A percentile compares a stretch with the other conserved stretches of the same genome.
phyloP scores from a whole-genome alignment of 23 red algal species.

The Gracilariopsis chorda region DNA sequence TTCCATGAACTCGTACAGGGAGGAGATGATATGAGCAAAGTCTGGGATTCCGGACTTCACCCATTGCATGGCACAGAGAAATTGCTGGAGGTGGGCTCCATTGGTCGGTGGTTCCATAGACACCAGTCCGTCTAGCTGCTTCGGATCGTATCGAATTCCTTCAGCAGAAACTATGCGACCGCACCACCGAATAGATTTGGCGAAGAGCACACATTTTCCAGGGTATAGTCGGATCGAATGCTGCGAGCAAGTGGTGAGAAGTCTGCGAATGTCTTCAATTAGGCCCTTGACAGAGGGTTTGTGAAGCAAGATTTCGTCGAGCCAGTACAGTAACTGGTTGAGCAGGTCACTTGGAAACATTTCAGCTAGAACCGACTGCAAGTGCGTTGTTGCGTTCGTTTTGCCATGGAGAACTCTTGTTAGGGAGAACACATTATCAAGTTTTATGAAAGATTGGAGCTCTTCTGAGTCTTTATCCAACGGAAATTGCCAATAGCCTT shows the following conservation, averaged over 20 bases:
- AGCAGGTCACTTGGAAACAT: not conserved
- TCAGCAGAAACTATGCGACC: not conserved
- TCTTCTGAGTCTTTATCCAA: not conserved
- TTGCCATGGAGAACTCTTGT: not conserved
- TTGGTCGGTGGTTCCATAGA: not conserved
- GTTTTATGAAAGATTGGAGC: not conserved
- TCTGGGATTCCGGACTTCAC: not conserved
- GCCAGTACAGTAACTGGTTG: not conserved
- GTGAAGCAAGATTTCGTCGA: too few species aligned
- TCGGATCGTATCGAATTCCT: not conserved
- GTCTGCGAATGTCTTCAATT: not conserved
- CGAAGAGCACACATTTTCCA: not conserved
- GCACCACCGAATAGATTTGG: not conserved
- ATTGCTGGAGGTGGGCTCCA: not conserved
- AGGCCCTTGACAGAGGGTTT: too few species aligned
- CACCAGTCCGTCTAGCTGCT: not conserved
- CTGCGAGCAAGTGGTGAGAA: not conserved
- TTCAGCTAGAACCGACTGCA: not conserved
- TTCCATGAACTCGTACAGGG: constrained; percentile 13
- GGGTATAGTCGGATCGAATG: not conserved
- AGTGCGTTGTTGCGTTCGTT: not conserved
- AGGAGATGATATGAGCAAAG: not conserved
- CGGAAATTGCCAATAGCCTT: not conserved
- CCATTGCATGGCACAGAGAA: not conserved
- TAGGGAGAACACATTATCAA: not conserved